phyloP scores from a whole-genome alignment of 2,329 filamentous ascomycete species.

The Periconia macrospinosa region DNA sequence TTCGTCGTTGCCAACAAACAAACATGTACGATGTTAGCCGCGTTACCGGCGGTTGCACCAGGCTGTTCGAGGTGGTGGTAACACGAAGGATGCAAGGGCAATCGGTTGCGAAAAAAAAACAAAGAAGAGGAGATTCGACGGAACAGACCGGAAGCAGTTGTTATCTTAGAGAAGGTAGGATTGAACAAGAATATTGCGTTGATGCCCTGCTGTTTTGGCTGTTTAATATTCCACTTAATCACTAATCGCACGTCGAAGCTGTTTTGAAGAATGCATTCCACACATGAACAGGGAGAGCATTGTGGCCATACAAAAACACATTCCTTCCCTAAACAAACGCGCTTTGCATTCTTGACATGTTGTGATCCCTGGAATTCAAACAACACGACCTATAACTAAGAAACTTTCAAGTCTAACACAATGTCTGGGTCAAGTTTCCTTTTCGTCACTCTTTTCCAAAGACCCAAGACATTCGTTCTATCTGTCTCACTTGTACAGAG shows the following conservation, averaged over 20 bases:
- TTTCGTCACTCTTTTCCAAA: constrained; percentile 21
- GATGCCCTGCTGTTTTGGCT: no score
- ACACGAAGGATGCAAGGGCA: no score
- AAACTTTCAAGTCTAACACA: constrained; percentile 16
- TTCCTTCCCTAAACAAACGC: background rate
- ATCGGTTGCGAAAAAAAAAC: no score
- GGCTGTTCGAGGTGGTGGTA: no score
- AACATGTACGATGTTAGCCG: no score
- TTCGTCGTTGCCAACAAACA: no score
- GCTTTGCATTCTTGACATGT: background rate
- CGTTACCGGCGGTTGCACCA: no score
- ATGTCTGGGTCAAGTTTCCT: constrained; percentile 21
- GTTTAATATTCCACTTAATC: background rate
- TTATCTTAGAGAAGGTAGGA: no score
- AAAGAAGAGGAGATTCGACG: no score
- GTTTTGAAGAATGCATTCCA: background rate
- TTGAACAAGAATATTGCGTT: no score
- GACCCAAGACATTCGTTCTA: constrained; percentile 10
- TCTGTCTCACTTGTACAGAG: constrained; percentile 1
- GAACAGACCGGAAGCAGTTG: no score
- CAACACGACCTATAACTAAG: constrained; percentile 18
- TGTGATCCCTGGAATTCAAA: constrained; percentile 16
- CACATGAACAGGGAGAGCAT: background rate
- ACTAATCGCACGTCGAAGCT: background rate
- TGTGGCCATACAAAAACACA: background rate